Base-by-base conservation (phyloP, 1,284 basidiomycete genomes). In the Wallemia mellicola region DNA sequence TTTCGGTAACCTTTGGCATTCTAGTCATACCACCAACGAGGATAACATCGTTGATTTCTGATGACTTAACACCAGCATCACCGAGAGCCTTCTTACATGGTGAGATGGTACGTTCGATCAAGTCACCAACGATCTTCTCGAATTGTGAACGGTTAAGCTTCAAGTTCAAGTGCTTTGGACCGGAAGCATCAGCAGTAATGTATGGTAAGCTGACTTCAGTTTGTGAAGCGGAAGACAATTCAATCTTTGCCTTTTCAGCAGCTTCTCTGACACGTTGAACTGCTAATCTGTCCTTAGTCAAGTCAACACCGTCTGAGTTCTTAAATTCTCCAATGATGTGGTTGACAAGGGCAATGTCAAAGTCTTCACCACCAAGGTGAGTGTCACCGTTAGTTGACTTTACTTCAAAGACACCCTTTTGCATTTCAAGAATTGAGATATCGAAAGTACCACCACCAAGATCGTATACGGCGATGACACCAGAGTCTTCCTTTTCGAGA, bases 301-400 rank as follows among this genome's bases (percentile, higher is more conserved):
- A 79, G 69, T 88, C 83, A 64, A 84, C 76, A 59, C 86, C 84
- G 5, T 76, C 76, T 70, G 91, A 82, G 75, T 91, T 92, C 80
- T 95, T 86, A 82, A 95, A 96, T 71, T 89, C 84, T 62, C 77
- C 75, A 60, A 95, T 73, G 68, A 98, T 77, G 73, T 87, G 75
- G 66, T 94, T 79, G 65, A 96, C 83, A 48, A 96, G 79, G 57
- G 81, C 73, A 64, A 94, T 83, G 69, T 96, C 89, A 67, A 96
- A 96, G 73, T 98, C 92, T 73, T 98, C 92, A 71, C 92, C 92
- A 73, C 92, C 92, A 62, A 98, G 80, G 71, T 98, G 92, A 25
- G 92, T 96, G 72, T 98, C 91, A 73, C 92, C 92, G 70, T 95
- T 95, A 64, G 92, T 98, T 1, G 92, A 95, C 76, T 95, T 95